Base-by-base conservation (phyloP, 805 yeast genomes). In the Candida broadrunensis region DNA sequence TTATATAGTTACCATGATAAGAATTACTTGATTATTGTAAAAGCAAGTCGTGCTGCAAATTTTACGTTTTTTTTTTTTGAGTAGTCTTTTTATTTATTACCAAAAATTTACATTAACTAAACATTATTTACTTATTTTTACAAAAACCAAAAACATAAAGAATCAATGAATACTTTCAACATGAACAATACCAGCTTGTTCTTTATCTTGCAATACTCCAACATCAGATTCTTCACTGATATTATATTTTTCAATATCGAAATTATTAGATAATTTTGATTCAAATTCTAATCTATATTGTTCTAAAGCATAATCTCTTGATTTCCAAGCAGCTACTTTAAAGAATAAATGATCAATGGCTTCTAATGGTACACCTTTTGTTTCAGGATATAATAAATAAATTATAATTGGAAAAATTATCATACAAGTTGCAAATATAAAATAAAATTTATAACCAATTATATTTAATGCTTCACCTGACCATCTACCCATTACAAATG, bases 401-500 rank as follows among this genome's bases (percentile, higher is more conserved):
- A 62, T 56, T 24, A 62, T 54, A 1, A 58, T 40, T 5, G 65
- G 56, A 24, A 58, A 57, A 2, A 64, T 49, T 7, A 51, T 35
- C 33, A 63, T 54, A 34, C 61, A 49, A 11, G 58, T 21, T 2
- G 67, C 73, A 49, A 69, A 68, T 47, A 75, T 61, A 48, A 72
- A 69, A 51, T 70, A 73, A 31, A 70, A 60, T 19, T 75, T 76
- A 50, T 66, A 74, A 3, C 65, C 63, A 58, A 73, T 71, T 24
- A 57, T 54, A 23, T 58, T 56, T 36, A 73, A 63, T 60, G 75
- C 74, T 44, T 73, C 57, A 20, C 72, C 68, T 9, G 76, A 67
- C 46, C 65, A 68, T 44, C 75, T 61, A 5, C 75, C 75, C 59
- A 73, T 66, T 42, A 74, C 65, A 47, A 74, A 74, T 5, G 73